Conservation (phyloP, 345 rosid species). For the Eucalyptus pauciflora region DNA sequence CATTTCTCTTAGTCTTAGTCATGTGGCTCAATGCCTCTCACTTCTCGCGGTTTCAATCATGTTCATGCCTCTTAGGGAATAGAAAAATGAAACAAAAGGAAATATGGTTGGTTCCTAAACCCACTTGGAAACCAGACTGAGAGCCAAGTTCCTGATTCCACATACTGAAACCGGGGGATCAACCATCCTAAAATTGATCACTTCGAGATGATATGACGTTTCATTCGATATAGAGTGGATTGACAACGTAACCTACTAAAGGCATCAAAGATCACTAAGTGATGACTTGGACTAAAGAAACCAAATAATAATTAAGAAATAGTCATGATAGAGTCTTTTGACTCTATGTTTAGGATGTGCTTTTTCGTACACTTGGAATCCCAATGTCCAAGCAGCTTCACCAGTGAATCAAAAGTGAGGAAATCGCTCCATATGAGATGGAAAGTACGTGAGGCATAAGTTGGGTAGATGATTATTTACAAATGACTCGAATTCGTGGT, state of each 20-base stretch:
- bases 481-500: neutral
- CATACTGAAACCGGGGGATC: too few relatives aligned
- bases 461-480: neutral
- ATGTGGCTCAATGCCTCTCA: neutral
- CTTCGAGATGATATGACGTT: neutral
- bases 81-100: too few relatives aligned
- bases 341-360: too few relatives aligned
- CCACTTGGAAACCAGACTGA: fast-evolving
- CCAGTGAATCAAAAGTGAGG: neutral
- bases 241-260: neutral
- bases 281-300: neutral
- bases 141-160: too few relatives aligned
- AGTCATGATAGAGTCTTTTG: too few relatives aligned
- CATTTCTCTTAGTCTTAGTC: neutral
- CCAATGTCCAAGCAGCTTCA: neutral
- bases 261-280: neutral
- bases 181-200: too few relatives aligned
- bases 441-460: neutral
- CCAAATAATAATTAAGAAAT: neutral
- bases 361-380: neutral
- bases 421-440: neutral
- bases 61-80: neutral
- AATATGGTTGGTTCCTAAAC: neutral
- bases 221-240: neutral
- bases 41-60: neutral